phyloP scores from a whole-genome alignment of 2,329 filamentous ascomycete genomes.

The Aspergillus chevalieri region DNA sequence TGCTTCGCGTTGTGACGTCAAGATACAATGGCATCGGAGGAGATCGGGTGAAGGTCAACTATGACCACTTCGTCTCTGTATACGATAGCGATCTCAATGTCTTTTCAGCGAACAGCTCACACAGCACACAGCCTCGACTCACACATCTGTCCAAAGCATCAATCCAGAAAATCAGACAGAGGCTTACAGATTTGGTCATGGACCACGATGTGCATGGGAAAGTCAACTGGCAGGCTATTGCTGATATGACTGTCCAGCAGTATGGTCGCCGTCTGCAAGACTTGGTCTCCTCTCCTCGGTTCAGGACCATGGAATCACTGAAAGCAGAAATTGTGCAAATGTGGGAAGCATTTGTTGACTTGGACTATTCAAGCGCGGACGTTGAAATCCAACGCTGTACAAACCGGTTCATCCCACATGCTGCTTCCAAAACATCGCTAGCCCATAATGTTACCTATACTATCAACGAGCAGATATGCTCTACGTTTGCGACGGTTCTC shows the following conservation, averaged over 20 bases:
- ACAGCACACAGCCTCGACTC: slow-evolving; percentile 29
- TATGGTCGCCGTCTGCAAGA: slow-evolving; percentile 49
- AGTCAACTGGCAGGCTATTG: slow-evolving; percentile 59
- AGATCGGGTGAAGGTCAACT: slow-evolving; percentile 34
- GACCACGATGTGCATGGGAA: slow-evolving; percentile 15
- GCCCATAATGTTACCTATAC: background rate
- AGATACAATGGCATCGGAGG: slow-evolving; percentile 12
- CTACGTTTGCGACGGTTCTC: background rate
- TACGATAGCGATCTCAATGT: slow-evolving; percentile 35
- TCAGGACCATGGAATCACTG: background rate
- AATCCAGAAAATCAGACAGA: background rate
- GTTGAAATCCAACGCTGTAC: background rate
- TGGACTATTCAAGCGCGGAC: background rate
- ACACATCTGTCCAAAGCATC: background rate
- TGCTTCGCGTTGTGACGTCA: slow-evolving; percentile 3
- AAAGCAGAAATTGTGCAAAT: background rate
- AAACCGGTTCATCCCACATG: background rate
- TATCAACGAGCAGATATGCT: background rate
- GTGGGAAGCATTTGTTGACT: background rate
- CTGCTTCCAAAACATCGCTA: background rate
- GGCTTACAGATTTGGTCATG: slow-evolving; percentile 38
- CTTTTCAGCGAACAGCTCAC: slow-evolving; percentile 24
- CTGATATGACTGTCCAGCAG: slow-evolving; percentile 56
- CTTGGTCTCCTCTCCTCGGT: slow-evolving; percentile 8
- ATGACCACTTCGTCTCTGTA: slow-evolving; percentile 39